Evolutionary conservation across 345 rosid genomes (phyloP), one percentile per base, ranked within the genome.

Genomic region (Syzygium aqueum): DNA sequence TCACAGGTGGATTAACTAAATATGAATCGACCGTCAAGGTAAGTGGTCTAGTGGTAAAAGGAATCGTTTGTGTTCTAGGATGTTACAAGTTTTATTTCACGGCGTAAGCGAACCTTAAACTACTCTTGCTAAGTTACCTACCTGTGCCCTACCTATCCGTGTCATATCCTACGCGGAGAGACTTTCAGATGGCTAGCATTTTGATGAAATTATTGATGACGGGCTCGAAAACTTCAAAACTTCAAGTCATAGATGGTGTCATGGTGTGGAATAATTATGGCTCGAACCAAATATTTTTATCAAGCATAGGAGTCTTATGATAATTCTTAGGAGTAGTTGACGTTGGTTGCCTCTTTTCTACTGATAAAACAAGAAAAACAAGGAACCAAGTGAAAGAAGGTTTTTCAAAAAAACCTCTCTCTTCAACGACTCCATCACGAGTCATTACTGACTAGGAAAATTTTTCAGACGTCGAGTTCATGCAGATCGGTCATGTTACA

Each of bases 391-490:
- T 13, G 30, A 16, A 65, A 33, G 43, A 3, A 7, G 77, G 40
- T 15, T 15, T 3, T 1, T 14, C 0, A 5, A n/a, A n/a, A 15
- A 52, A 15, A 16, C 51, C 51, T 7, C 22, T 28, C 15, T 33
- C 11, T 30, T 65, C 43, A 16, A 21, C 21, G 43, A 28, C 23
- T 65, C 77, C 77, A 11, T 30, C 43, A 65, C 17, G 16, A 30
- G 77, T 30, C 78, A 10, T 67, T 17, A 67, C 16, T 67, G 78
- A 67, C 46, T 30, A 17, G 78, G 78, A 67, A 33, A 17, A 17
- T 3, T 33, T 67, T 67, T 23, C 5, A 17, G 23, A 33, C 3
- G 5, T 67, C 6, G 25, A 67, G 78, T 30, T 67, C 4, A 22
- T 67, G 23, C 25, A 33, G 7, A 67, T 67, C 23, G 46, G 17